Percentiles rank a stretch among this genome's conserved stretches.
phyloP scores from a whole-genome alignment of 129 eudicot genomes.

The Glebionis coronaria region DNA sequence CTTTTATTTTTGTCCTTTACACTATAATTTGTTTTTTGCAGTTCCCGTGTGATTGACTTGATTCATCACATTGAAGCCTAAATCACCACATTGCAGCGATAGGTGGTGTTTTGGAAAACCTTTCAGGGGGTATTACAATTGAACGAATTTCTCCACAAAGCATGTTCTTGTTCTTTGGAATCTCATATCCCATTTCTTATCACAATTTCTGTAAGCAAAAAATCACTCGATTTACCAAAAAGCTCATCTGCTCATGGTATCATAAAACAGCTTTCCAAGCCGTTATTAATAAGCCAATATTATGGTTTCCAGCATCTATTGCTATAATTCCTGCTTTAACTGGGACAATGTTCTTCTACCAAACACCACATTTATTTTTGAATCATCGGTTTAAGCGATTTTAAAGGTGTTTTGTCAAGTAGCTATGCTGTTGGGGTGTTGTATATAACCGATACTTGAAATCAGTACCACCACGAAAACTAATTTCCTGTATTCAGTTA shows the following conservation, averaged over 20 bases:
- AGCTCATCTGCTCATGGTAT: slow-evolving; percentile 42
- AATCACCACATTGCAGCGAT: too few relatives aligned
- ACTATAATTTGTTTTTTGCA: too few relatives aligned
- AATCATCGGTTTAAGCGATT: slow-evolving; percentile 66
- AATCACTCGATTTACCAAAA: slow-evolving; percentile 63
- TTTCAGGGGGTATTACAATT: slow-evolving; percentile 59
- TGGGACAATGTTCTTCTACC: slow-evolving; percentile 91
- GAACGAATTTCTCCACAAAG: slow-evolving; percentile 41
- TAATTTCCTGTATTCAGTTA: too few relatives aligned
- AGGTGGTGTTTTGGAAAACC: slow-evolving; percentile 82
- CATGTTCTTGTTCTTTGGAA: slow-evolving; percentile 60
- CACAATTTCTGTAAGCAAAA: slow-evolving; percentile 53
- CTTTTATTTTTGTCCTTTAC: too few relatives aligned
- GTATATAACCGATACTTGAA: slow-evolving; percentile 55
- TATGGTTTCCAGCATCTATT: slow-evolving; percentile 71
- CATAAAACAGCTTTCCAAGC: slow-evolving; percentile 53
- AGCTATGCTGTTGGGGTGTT: slow-evolving; percentile 83
- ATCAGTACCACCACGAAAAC: slow-evolving; percentile 59
- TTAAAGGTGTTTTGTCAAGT: slow-evolving; percentile 88
- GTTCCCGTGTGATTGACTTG: too few relatives aligned
- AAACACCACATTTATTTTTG: slow-evolving; percentile 64
- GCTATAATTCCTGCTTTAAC: slow-evolving; percentile 77
- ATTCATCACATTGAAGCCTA: too few relatives aligned
- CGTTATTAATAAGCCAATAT: slow-evolving; percentile 47
- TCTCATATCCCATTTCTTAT: slow-evolving; percentile 54